Conservation (phyloP, 331 rosid species). For the Telfairia occidentalis region DNA sequence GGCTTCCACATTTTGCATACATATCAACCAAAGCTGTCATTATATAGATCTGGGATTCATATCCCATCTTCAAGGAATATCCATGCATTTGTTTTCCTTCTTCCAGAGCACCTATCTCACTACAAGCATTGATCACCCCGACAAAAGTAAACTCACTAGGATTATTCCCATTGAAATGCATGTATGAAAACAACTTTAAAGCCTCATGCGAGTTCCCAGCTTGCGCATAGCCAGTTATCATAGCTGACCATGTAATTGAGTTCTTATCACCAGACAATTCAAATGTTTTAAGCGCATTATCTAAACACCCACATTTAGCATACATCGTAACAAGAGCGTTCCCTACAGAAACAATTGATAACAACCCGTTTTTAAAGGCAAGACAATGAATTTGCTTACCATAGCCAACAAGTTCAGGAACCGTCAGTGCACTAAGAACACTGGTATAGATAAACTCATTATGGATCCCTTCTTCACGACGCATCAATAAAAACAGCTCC, state of each 20-base stretch:
- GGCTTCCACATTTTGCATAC: conserved; percentile 64
- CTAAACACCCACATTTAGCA: conserved; percentile 64
- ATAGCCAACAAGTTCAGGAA: conserved; percentile 21
- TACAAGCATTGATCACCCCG: conserved; percentile 75
- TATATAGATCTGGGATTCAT: conserved; percentile 46
- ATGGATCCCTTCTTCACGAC: conserved; percentile 20
- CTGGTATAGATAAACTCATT: conserved; percentile 52
- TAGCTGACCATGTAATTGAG: conserved; percentile 86
- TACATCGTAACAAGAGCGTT: conserved; percentile 84
- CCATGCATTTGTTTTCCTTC: conserved; percentile 72
- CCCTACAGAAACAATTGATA: conserved; percentile 40
- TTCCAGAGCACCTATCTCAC: conserved; percentile 43
- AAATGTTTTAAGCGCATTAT: conserved; percentile 59
- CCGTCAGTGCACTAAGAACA: conserved; percentile 47
- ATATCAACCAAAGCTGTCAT: conserved; percentile 81
- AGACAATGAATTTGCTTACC: conserved; percentile 72
- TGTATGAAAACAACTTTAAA: conserved; percentile 40
- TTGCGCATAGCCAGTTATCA: conserved; percentile 76
- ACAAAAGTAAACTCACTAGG: conserved; percentile 71
- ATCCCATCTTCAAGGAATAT: conserved; percentile 57
- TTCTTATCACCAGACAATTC: conserved; percentile 40
- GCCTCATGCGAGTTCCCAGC: conserved; percentile 61
- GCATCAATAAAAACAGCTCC: conserved; percentile 32
- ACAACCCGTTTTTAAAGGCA: conserved; percentile 42
- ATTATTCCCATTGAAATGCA: conserved; percentile 46